A percentile compares a stretch with the other conserved stretches of the same genome.
phyloP scores from a whole-genome alignment of 495 filamentous ascomycete genomes.

The Aspergillus baeticus region DNA sequence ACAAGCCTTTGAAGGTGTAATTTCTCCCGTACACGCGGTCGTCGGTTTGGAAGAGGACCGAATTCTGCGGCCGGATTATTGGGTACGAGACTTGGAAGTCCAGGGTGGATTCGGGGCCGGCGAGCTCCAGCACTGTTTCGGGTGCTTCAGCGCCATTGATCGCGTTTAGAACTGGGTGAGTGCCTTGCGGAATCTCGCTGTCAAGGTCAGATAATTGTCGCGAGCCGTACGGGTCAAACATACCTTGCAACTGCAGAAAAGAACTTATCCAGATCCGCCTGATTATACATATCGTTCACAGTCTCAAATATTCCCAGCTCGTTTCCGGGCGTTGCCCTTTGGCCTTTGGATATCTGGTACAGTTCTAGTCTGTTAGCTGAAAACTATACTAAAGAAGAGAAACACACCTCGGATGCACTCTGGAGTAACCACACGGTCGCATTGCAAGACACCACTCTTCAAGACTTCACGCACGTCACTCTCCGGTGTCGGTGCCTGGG shows the following conservation, averaged over 20 bases:
- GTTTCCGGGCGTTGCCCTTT: conserved; percentile 37
- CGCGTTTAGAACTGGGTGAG: conserved; percentile 37
- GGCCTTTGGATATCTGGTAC: conserved; percentile 41
- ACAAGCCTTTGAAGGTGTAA: conserved; percentile 21
- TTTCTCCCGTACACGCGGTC: conserved; percentile 45
- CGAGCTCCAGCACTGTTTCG: conserved; percentile 22
- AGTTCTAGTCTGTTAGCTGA: conserved; percentile 22
- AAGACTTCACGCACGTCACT: not conserved
- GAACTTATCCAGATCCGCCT: conserved; percentile 60
- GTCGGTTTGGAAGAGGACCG: conserved; percentile 58
- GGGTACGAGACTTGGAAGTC: conserved; percentile 54
- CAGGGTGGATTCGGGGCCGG: conserved; percentile 46
- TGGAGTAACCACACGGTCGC: conserved; percentile 30
- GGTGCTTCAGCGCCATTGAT: conserved; percentile 46
- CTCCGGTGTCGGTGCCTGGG: not conserved
- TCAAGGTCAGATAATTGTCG: not conserved
- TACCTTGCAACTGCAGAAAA: conserved; percentile 39
- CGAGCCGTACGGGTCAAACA: not conserved
- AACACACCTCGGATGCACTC: conserved; percentile 24
- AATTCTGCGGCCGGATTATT: conserved; percentile 57
- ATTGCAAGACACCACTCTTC: conserved; percentile 31
- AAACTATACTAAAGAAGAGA: not conserved
- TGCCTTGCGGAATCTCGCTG: conserved; percentile 30
- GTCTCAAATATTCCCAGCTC: conserved; percentile 43
- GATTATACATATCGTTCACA: conserved; percentile 43